Conservation (phyloP, 768 basidiomycete genomes). For the Tulasnella sp. region DNA sequence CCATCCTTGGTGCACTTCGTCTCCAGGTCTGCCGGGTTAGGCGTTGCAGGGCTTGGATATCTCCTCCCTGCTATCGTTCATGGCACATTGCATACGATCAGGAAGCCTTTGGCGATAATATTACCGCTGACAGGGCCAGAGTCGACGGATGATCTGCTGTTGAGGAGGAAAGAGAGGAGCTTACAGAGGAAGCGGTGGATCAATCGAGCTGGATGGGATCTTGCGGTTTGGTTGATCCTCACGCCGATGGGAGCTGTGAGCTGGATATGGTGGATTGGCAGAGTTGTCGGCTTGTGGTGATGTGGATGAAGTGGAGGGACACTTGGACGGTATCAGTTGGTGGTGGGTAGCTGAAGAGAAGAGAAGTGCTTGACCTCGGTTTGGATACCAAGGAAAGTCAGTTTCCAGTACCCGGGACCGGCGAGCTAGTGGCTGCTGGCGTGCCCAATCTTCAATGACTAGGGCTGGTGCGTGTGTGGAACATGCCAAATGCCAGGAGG, state of each 20-base stretch:
- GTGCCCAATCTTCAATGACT: too few relatives aligned
- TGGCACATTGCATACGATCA: slow-evolving; percentile 4
- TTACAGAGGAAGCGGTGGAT: slow-evolving; percentile 9
- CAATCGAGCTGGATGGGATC: slow-evolving; percentile 11
- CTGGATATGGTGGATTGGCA: slow-evolving; percentile 11
- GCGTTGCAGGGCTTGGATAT: neutral
- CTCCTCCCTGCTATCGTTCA: slow-evolving; percentile 8
- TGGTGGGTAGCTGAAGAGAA: too few relatives aligned
- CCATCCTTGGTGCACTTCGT: neutral
- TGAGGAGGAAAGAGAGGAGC: slow-evolving; percentile 13
- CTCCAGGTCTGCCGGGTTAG: neutral
- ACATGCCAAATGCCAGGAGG: too few relatives aligned
- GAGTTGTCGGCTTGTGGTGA: slow-evolving; percentile 10
- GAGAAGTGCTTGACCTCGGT: too few relatives aligned
- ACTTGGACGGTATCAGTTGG: too few relatives aligned
- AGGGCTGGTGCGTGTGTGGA: too few relatives aligned
- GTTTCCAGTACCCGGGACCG: too few relatives aligned
- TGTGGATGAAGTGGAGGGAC: too few relatives aligned
- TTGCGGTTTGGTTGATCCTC: slow-evolving; percentile 8
- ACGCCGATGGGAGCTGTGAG: slow-evolving; percentile 3
- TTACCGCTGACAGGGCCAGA: neutral
- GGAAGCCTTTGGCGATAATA: slow-evolving; percentile 8
- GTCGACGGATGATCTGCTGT: slow-evolving; percentile 8
- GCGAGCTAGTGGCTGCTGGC: too few relatives aligned
- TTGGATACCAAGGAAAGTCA: too few relatives aligned